These are phyloP conservation scores for Carex littledalei DNA, from an alignment of 176 grass and related monocot genomes.

Conservation along the genomic window DNA sequence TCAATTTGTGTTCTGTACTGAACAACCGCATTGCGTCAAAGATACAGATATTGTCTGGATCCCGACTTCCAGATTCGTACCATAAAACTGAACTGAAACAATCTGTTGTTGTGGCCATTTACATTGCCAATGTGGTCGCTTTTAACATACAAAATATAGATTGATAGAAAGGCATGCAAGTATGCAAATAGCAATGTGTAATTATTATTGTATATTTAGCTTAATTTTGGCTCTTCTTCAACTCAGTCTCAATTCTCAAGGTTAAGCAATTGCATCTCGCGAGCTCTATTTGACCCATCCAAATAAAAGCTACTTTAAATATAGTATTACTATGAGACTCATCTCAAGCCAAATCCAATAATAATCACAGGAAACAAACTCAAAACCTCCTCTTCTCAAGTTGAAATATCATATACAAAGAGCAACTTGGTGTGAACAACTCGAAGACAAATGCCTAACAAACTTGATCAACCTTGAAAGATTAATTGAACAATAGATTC, in stretches of 20 bases:
- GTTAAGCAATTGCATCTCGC: neutral
- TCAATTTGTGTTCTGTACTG: too few species aligned
- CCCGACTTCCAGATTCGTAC: too few species aligned
- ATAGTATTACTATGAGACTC: neutral
- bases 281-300: neutral
- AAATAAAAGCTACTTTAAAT: neutral
- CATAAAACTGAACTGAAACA: too few species aligned
- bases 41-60: too few species aligned
- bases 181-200: neutral
- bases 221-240: neutral
- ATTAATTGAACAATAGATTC: neutral
- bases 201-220: neutral
- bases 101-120: neutral
- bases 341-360: slow-evolving; percentile 1
- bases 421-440: neutral
- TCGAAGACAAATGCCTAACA: neutral
- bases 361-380: slow-evolving; percentile 15
- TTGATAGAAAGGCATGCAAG: neutral
- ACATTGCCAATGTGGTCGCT: neutral
- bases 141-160: neutral
- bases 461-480: neutral
- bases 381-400: neutral
- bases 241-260: neutral
- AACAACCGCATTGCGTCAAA: too few species aligned
- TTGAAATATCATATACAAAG: slow-evolving; percentile 15